Evolutionary conservation across 2,329 filamentous ascomycete genomes (phyloP), one percentile per base, ranked within the genome.

Genomic region (Arthrobotrys sinensis): DNA sequence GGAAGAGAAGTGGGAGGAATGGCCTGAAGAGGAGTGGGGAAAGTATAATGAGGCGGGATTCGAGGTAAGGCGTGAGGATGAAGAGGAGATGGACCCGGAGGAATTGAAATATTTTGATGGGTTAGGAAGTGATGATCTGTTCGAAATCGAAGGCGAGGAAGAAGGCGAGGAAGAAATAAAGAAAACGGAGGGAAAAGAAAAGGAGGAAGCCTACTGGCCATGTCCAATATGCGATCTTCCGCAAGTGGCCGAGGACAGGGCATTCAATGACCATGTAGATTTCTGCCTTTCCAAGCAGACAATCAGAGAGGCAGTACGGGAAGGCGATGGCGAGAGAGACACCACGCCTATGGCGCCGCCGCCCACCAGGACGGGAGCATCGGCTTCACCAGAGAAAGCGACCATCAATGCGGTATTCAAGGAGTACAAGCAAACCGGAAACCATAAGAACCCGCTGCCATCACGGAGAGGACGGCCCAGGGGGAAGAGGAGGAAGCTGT

Each of bases 191-290:
- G 80, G 81, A 16, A 65, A 80, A 11, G 55, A 81, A 3, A 82
- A 83, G 8, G 83, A 85, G 66, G 85, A 88, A 65, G 86, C 90
- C 55, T 87, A 86, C 83, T 98, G 94, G 94, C 88, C 91, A 43
- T 99, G 96, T 83, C 96, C 96, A 0, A 92, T 98, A 52, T 99
- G 96, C 83, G 65, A 68, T 6, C 64, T 81, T 2, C 91, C 93
- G 0, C 94, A 97, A 82, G 82, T 86, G 0, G 89, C 93, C 0
- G 88, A 95, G 62, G 93, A 97, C 83, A 88, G 87, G 53, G 86
- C 85, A 0, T 97, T 98, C 85, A 99, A 99, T 81, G 89, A 92
- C 71, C 96, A 99, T 82, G 94, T 99, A 64, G 96, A 99, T 83
- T 88, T 92, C 7, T 99, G 96, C 83, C 88, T 99, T 0, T 97